Base-by-base conservation (phyloP, 75 land plant genomes). In the Picea sitchensis region DNA sequence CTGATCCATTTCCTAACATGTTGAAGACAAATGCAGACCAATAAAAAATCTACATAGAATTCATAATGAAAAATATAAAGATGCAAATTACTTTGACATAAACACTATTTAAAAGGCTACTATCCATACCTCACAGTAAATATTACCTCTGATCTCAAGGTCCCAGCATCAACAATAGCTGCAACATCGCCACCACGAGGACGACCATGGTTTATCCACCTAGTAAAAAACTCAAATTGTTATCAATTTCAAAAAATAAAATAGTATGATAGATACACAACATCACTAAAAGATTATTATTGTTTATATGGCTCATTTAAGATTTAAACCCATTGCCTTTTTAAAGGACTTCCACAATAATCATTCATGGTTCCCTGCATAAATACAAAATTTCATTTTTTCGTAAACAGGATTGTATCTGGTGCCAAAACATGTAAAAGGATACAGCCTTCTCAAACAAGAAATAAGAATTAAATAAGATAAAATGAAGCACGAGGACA, bases 141-240 rank as follows among this genome's bases (percentile, higher is more conserved):
- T 15, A 91, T 79, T 5, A 86, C 80, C 59, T 77, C 90, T 68
- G 85, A 34, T 83, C 82, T 87, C 26, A 89, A 58, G 51, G 65
- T 73, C 5, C 67, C 88, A 73, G 89, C 86, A 82, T 88, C 92
- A 79, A 85, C 90, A 61, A 93, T 80, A 34, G 84, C 85, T 72
- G 88, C 87, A 76, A 91, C 90, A 83, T 91, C 77, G 58, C 88
- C 95, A 57, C 94, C 95, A 20, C 87, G 90, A 56, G 95, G 94
- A 54, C 83, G 77, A 11, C 92, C 87, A 79, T 88, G 86, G 67
- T 88, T 78, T 4, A 62, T 72, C 95, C 95, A 93, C 76, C 95
- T 93, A 76, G 9, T 30, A 61, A 69, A 72, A 82, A 47, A 47
- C 47, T 41, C 2, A 69, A 69, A 47, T 47, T 41, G 59, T 73